Percentiles rank a stretch among this genome's conserved stretches.
These are phyloP conservation scores for Corymbia calophylla DNA, from an alignment of 441 rosid genomes.

Conservation along the genomic window DNA sequence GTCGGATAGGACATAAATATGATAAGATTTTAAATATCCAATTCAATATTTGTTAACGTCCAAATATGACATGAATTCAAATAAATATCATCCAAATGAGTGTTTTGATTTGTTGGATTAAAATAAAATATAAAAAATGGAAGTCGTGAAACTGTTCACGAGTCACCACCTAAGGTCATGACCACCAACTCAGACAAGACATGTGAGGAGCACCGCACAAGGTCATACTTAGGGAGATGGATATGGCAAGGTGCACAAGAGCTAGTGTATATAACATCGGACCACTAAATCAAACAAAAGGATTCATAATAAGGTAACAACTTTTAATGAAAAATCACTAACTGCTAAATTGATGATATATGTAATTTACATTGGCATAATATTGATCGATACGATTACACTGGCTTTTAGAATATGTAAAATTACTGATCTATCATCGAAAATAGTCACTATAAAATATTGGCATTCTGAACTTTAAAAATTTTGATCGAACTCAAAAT, in stretches of 20 bases:
- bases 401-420: neutral
- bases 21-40: no score
- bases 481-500: neutral
- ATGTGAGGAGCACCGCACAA: accelerated
- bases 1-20: accelerated
- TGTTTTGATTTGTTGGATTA: neutral
- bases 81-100: neutral
- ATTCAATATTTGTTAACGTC: no score
- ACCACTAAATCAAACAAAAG: no score
- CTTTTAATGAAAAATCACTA: neutral
- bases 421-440: neutral
- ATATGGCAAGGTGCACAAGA: neutral
- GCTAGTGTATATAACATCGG: no score
- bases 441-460: neutral
- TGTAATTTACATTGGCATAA: neutral
- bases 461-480: neutral
- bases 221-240: neutral
- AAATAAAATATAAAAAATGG: no score
- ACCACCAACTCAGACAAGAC: neutral
- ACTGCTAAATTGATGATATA: neutral
- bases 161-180: accelerated
- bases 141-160: accelerated
- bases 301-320: no score
- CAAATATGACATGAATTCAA: neutral
- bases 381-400: neutral